Evolutionary conservation across 805 yeast species (phyloP), one percentile per base, ranked within the genome.

Genomic region (Pichia californica): DNA sequence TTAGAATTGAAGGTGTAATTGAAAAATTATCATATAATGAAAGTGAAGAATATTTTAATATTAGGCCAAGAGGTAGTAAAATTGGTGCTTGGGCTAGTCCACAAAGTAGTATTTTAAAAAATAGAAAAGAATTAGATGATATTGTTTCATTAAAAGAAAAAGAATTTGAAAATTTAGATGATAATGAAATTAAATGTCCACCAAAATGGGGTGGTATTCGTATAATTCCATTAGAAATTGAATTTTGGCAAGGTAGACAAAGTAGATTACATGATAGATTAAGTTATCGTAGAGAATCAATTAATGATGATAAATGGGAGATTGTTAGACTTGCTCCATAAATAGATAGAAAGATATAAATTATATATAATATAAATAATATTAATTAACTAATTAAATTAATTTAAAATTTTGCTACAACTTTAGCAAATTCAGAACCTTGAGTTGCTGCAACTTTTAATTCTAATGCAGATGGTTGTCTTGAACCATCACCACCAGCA

Each of bases 1-100:
- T 93, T 5, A 76, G 99, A 49, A 81, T 93, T 8, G 98, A 93
- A 62, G 99, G 99, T 27, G 51, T 67, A 9, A 79, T 86, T 52
- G 94, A 85, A 62, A 75, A 72, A 48, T 84, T 89, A 34, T 69
- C 78, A 23, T 70, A 80, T 45, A 89, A 84, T 54, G 86, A 83
- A 26, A 76, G 87, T 6, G 79, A 82, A 53, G 70, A 81, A 38
- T 93, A 93, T 64, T 93, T 78, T 64, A 73, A 76, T 40, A 83
- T 95, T 0, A 75, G 99, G 58, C 99, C 99, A 31, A 72, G 95
- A 46, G 97, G 94, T 7, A 84, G 95, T 26, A 81, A 84, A 58
- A 79, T 93, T 48, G 98, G 99, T 26, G 99, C 99, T 0, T 89
- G 96, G 95, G 84, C 97, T 0, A 82, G 94, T 25, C 94, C 95